Conservation (phyloP, 371 early-diverging fungal genomes). For the Catenaria anguillulae region DNA sequence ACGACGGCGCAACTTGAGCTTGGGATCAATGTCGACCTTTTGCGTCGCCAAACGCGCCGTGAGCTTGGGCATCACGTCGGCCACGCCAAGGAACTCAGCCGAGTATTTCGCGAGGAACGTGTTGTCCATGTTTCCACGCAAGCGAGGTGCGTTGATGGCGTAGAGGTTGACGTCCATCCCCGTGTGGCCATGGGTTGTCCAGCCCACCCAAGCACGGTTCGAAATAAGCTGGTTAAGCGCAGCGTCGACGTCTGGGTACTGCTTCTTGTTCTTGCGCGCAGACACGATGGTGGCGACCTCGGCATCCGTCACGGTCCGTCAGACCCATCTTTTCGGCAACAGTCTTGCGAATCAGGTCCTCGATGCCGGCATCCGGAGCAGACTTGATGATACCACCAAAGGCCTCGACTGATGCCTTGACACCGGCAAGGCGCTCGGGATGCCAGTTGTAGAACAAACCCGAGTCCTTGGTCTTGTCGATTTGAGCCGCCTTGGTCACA, state of each 20-base stretch:
- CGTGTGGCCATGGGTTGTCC: constrained; percentile 84
- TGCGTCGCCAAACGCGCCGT: neutral
- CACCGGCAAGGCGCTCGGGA: constrained; percentile 52
- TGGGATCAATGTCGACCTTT: too few relatives aligned
- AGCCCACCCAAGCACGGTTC: constrained; percentile 23
- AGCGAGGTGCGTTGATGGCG: neutral
- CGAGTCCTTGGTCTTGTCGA: constrained; percentile 15
- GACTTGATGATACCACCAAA: neutral
- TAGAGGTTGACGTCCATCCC: constrained; percentile 20
- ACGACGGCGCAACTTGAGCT: too few relatives aligned
- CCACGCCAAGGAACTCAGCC: neutral
- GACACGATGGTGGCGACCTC: constrained; percentile 30
- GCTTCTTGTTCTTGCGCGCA: neutral
- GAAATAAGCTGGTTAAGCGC: neutral
- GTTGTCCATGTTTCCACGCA: neutral
- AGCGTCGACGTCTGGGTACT: too few relatives aligned
- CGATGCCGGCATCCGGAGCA: neutral
- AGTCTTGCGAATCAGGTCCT: constrained; percentile 14
- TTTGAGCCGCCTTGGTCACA: constrained; percentile 56
- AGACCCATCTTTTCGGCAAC: constrained; percentile 50
- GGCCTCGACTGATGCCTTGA: constrained; percentile 45
- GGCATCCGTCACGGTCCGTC: constrained; percentile 37
- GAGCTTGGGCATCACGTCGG: neutral
- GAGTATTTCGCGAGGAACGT: neutral
- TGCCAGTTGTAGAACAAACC: constrained; percentile 79